Percentiles rank a stretch among this genome's conserved stretches.
Evolutionary conservation across 192 early-diverging fungal species (phyloP).

Genomic region (Chytriomyces confervae): DNA sequence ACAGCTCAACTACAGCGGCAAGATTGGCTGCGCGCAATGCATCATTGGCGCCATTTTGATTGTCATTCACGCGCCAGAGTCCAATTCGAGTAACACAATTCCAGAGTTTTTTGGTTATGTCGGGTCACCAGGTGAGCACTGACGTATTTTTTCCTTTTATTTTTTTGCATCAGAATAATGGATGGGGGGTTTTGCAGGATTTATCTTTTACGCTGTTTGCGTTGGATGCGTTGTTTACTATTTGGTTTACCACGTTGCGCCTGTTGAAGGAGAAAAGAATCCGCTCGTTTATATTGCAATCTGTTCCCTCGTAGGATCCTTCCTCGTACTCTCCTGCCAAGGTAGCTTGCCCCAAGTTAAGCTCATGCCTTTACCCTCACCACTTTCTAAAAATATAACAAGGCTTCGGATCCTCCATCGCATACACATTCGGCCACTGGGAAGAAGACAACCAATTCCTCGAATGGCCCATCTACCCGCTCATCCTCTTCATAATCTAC

Average conservation of each 20-base stretch:
- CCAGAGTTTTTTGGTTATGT: slow-evolving; percentile 57
- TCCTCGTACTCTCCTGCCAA: slow-evolving; percentile 66
- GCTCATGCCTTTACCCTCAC: neutral
- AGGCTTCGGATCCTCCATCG: slow-evolving; percentile 65
- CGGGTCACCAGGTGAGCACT: slow-evolving; percentile 45
- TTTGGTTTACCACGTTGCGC: slow-evolving; percentile 61
- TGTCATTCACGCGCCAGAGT: slow-evolving; percentile 55
- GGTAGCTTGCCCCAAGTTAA: slow-evolving; percentile 17
- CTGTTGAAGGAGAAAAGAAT: slow-evolving; percentile 63
- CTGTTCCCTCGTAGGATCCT: slow-evolving; percentile 66
- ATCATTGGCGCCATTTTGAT: slow-evolving; percentile 65
- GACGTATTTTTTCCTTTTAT: neutral
- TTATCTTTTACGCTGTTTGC: slow-evolving; percentile 56
- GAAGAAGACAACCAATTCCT: slow-evolving; percentile 61
- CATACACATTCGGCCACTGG: slow-evolving; percentile 55
- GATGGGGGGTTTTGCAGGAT: slow-evolving; percentile 34
- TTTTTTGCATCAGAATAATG: too few relatives aligned
- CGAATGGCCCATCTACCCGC: slow-evolving; percentile 67
- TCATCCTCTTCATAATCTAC: slow-evolving; percentile 56
- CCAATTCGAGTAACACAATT: slow-evolving; percentile 42
- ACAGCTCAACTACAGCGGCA: slow-evolving; percentile 57
- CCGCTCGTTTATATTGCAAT: slow-evolving; percentile 55
- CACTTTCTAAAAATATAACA: slow-evolving; percentile 2
- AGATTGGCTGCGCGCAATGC: slow-evolving; percentile 67
- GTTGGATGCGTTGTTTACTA: slow-evolving; percentile 47